phyloP scores from a whole-genome alignment of 148 eudicot genomes.

The Rhododendron ferrugineum region DNA sequence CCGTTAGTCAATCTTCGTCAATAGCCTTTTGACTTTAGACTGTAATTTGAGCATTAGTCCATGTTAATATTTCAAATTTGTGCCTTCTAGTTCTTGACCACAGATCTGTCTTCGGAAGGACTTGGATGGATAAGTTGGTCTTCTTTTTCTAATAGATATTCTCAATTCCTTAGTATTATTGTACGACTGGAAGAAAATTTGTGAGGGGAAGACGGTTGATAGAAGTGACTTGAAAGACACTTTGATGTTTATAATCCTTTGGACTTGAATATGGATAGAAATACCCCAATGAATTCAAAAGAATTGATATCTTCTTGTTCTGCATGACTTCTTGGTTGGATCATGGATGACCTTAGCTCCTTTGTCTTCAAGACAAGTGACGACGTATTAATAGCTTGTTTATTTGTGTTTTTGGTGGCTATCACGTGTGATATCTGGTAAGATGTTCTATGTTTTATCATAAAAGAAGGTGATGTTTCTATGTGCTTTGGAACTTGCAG shows the following conservation, averaged over 20 bases:
- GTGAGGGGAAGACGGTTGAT: background rate
- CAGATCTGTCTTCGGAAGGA: background rate
- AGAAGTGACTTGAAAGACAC: background rate
- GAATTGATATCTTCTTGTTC: background rate
- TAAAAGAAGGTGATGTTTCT: background rate
- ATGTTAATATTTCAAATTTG: background rate
- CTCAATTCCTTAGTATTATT: background rate
- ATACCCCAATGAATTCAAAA: background rate
- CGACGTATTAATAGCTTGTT: background rate
- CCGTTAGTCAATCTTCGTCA: background rate
- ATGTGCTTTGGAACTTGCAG: conserved; percentile 31
- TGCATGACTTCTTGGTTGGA: background rate
- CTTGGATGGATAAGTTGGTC: background rate
- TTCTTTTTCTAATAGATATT: background rate
- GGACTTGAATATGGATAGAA: background rate
- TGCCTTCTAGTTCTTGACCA: background rate
- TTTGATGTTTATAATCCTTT: background rate
- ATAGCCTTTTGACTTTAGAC: background rate
- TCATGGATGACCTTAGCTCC: background rate
- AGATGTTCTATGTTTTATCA: background rate
- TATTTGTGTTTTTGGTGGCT: background rate
- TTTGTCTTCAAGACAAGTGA: conserved; percentile 2
- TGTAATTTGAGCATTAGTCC: background rate
- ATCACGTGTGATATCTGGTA: background rate
- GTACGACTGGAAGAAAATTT: background rate